These are phyloP conservation scores for Vaccinium darrowii DNA, from an alignment of 148 eudicot genomes.

Conservation along the genomic window DNA sequence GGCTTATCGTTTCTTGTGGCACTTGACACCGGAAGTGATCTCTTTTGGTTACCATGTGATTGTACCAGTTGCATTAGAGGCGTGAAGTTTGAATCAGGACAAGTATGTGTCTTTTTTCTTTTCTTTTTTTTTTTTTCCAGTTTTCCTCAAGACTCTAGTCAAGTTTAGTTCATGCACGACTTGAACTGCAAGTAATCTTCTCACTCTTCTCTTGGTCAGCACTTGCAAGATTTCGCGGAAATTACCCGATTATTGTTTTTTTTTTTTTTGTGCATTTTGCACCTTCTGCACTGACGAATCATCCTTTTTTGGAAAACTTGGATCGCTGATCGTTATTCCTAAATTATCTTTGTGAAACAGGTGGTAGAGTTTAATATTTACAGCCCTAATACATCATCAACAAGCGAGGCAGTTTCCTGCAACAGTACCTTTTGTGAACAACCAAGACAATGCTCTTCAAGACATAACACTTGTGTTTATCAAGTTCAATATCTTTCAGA, in stretches of 20 bases:
- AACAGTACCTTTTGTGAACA: slow-evolving; percentile 44
- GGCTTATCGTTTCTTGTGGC: slow-evolving; percentile 65
- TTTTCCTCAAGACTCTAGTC: background rate
- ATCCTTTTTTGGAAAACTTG: no score
- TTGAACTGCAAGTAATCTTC: background rate
- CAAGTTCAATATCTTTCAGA: slow-evolving; percentile 49
- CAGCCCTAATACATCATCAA: slow-evolving; percentile 65
- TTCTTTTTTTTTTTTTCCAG: background rate
- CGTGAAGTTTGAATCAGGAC: slow-evolving; percentile 26
- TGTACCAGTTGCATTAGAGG: slow-evolving; percentile 59
- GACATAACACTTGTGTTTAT: slow-evolving; percentile 53
- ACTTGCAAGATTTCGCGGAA: background rate
- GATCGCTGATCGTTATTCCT: background rate
- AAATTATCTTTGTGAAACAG: slow-evolving; percentile 23
- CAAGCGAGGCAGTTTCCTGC: slow-evolving; percentile 60
- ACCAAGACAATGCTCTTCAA: slow-evolving; percentile 37
- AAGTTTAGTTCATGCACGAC: background rate
- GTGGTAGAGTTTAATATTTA: slow-evolving; percentile 51
- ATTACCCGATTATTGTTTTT: background rate
- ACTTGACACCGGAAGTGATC: slow-evolving; percentile 88
- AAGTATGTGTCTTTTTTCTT: slow-evolving; percentile 34
- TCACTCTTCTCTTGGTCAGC: background rate
- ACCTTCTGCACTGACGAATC: background rate
- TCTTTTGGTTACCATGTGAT: slow-evolving; percentile 95
- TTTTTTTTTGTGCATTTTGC: background rate